Conservation (phyloP, 768 basidiomycete genomes). For the Boletus pseudo-olivaceus region DNA sequence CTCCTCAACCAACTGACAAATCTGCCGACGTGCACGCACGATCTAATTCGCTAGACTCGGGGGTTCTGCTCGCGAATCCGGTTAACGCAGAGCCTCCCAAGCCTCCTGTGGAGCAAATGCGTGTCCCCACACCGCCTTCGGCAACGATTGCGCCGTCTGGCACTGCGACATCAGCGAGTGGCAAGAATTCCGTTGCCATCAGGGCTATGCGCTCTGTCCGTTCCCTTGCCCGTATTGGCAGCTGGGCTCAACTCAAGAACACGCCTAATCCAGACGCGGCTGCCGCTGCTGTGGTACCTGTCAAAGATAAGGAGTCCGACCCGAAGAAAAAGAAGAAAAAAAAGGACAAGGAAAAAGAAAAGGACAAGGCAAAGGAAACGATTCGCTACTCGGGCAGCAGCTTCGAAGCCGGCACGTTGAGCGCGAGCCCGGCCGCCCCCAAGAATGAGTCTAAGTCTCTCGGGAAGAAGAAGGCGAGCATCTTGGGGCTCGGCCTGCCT, state of each 20-base stretch:
- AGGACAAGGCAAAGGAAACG: constrained; percentile 33
- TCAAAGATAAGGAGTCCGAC: constrained; percentile 29
- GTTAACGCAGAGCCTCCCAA: constrained; percentile 13
- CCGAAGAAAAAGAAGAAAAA: constrained; percentile 38
- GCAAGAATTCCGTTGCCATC: constrained; percentile 65
- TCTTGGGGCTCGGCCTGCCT: constrained; percentile 60
- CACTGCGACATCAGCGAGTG: constrained; percentile 18
- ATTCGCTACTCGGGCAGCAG: constrained; percentile 54
- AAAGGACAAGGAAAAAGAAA: constrained; percentile 36
- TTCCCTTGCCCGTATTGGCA: constrained; percentile 66
- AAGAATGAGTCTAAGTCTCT: constrained; percentile 32
- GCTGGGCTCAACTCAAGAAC: constrained; percentile 61
- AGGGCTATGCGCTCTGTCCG: constrained; percentile 76
- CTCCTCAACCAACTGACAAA: constrained; percentile 42
- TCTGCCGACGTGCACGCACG: constrained; percentile 42
- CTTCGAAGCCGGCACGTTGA: constrained; percentile 64
- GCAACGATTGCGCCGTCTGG: constrained; percentile 38
- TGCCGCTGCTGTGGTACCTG: constrained; percentile 23
- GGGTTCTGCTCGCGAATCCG: constrained; percentile 33
- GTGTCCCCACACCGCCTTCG: constrained; percentile 24
- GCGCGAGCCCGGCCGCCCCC: constrained; percentile 31
- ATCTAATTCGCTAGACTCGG: constrained; percentile 62
- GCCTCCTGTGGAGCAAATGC: constrained; percentile 8
- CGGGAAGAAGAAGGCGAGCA: constrained; percentile 57
- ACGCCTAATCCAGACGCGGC: constrained; percentile 31